Conservation (phyloP, 2,329 filamentous ascomycete genomes). For the Beauveria medogensis region DNA sequence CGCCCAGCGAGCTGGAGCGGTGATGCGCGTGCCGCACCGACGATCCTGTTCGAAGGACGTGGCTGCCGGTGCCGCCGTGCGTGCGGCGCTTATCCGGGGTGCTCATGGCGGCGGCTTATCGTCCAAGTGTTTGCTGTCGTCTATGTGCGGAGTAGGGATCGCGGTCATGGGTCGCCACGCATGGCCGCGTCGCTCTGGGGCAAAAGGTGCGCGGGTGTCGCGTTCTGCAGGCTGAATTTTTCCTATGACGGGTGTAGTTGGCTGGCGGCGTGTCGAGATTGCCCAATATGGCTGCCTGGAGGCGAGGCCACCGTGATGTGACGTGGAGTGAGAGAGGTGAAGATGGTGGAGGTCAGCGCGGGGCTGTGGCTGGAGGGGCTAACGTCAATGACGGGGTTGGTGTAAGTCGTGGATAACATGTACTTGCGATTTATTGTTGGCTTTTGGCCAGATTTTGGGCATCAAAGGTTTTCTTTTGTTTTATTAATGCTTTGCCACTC, state of each 20-base stretch:
- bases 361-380: neutral
- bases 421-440: too few relatives aligned
- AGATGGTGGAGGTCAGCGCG: neutral
- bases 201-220: too few relatives aligned
- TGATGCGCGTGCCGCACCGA: constrained; percentile 3
- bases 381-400: neutral
- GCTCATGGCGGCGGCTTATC: constrained; percentile 24
- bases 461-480: too few relatives aligned
- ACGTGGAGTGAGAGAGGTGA: neutral
- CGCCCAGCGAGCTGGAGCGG: neutral
- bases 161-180: neutral
- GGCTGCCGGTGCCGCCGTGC: constrained; percentile 17
- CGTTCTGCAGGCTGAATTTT: too few relatives aligned
- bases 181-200: neutral
- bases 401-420: neutral
- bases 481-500: too few relatives aligned
- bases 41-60: constrained; percentile 17
- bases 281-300: neutral
- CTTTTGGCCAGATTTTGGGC: too few relatives aligned
- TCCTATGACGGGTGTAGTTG: neutral
- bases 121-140: neutral
- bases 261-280: neutral
- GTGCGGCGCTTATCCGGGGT: constrained; percentile 38
- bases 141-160: neutral
- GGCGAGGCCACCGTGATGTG: neutral